Percentiles rank a stretch among this genome's conserved stretches.
Evolutionary conservation across 768 basidiomycete genomes (phyloP).

Genomic region (Agaricus sinodeliciosus): DNA sequence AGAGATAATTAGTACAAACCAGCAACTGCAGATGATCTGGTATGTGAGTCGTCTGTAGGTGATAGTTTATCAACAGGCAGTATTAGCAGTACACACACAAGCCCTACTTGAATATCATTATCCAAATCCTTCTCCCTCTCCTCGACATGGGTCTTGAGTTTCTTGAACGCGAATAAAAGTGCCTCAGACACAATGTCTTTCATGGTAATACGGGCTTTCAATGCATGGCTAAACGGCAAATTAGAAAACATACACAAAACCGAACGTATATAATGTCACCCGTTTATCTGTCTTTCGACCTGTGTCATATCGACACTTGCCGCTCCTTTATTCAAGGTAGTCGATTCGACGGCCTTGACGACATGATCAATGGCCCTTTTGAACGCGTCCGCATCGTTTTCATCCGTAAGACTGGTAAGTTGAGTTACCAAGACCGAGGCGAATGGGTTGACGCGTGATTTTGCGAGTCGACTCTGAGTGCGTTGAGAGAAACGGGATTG

Average conservation of each 20-base stretch:
- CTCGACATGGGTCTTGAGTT: slow-evolving; percentile 42
- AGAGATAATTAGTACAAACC: slow-evolving; percentile 30
- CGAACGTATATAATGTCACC: slow-evolving; percentile 34
- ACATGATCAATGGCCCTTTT: slow-evolving; percentile 48
- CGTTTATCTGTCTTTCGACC: slow-evolving; percentile 50
- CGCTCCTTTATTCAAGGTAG: slow-evolving; percentile 46
- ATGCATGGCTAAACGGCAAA: slow-evolving; percentile 35
- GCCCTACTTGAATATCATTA: slow-evolving; percentile 51
- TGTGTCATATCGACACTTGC: slow-evolving; percentile 47
- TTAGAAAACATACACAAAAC: slow-evolving; percentile 8
- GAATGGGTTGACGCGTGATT: slow-evolving; percentile 47
- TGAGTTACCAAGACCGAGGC: slow-evolving; percentile 50
- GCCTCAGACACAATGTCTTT: slow-evolving; percentile 57
- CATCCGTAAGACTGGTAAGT: slow-evolving; percentile 43
- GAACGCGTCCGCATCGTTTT: slow-evolving; percentile 32
- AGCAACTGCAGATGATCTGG: slow-evolving; percentile 72
- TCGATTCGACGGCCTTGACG: slow-evolving; percentile 51
- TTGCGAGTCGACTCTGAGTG: slow-evolving; percentile 46
- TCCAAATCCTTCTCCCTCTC: slow-evolving; percentile 54
- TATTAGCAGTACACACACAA: background rate
- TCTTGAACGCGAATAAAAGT: slow-evolving; percentile 43
- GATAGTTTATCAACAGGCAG: slow-evolving; percentile 1
- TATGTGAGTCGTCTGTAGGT: slow-evolving; percentile 45
- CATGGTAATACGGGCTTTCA: slow-evolving; percentile 68
- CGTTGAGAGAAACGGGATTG: slow-evolving; percentile 36